Evolutionary conservation across 768 basidiomycete genomes (phyloP).

Genomic region (Agaricus sinodeliciosus): DNA sequence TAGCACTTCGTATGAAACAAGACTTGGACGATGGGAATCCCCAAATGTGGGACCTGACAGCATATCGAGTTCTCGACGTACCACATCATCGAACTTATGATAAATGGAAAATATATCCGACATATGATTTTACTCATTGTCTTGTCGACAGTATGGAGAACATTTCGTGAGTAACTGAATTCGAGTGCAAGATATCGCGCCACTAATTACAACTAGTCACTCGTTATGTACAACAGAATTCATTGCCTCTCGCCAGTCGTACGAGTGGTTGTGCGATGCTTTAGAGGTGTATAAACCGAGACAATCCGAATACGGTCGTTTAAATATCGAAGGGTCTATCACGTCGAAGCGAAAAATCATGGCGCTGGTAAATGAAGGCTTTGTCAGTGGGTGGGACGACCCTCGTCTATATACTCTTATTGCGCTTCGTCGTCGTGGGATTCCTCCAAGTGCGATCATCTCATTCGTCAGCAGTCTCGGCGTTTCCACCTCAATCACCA

Average conservation of each 20-base stretch:
- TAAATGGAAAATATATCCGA: constrained; percentile 97
- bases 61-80: constrained; percentile 87
- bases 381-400: constrained; percentile 94
- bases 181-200: too few species aligned
- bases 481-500: constrained; percentile 78
- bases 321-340: constrained; percentile 90
- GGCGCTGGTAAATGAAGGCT: constrained; percentile 75
- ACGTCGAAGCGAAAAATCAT: constrained; percentile 96
- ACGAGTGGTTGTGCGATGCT: constrained; percentile 98
- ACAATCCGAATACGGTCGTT: constrained; percentile 93
- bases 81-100: constrained; percentile 90
- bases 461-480: constrained; percentile 93
- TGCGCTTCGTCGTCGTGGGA: constrained; percentile 88
- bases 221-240: constrained; percentile 97
- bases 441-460: constrained; percentile 93
- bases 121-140: constrained; percentile 99
- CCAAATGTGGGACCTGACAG: constrained; percentile 99
- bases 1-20: constrained; percentile 95
- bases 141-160: constrained; percentile 98
- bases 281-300: constrained; percentile 96
- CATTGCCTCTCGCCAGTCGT: constrained; percentile 90
- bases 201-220: constrained; percentile 49
- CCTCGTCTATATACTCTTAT: constrained; percentile 96
- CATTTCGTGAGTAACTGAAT: constrained; percentile 76
- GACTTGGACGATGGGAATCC: constrained; percentile 90